These are phyloP conservation scores for Phallus indusiatus DNA, from an alignment of 768 basidiomycete genomes.

Conservation along the genomic window DNA sequence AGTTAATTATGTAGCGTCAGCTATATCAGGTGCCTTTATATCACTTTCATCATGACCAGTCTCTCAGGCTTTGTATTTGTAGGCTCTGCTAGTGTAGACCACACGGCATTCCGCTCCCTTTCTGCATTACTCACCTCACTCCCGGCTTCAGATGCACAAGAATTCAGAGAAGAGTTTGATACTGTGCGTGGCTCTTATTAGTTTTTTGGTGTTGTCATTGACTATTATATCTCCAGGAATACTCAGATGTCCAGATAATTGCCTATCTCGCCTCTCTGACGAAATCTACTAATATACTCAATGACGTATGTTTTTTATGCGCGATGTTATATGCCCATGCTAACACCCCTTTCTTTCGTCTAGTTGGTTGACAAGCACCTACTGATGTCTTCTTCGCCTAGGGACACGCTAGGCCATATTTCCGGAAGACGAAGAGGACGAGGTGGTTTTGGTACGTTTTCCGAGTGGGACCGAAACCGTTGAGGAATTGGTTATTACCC, in stretches of 20 bases:
- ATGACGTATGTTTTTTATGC: conserved; percentile 57
- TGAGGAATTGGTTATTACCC: neutral
- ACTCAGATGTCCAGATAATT: conserved; percentile 90
- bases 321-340: conserved; percentile 4
- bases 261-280: conserved; percentile 82
- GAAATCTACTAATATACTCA: conserved; percentile 77
- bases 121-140: conserved; percentile 81
- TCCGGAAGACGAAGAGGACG: conserved; percentile 42
- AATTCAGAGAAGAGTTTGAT: conserved; percentile 82
- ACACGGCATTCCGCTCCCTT: conserved; percentile 73
- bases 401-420: conserved; percentile 33
- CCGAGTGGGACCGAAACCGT: conserved; percentile 50
- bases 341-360: conserved; percentile 12
- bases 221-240: conserved; percentile 53
- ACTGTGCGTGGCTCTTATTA: conserved; percentile 42
- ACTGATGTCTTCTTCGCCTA: conserved; percentile 44
- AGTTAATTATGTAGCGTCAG: conserved; percentile 75
- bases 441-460: conserved; percentile 34
- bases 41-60: neutral
- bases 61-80: conserved; percentile 1
- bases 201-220: conserved; percentile 3
- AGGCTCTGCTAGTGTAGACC: conserved; percentile 73
- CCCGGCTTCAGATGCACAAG: conserved; percentile 75
- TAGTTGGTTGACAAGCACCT: conserved; percentile 76
- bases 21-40: conserved; percentile 50